A percentile compares a stretch with the other conserved stretches of the same genome.
Evolutionary conservation across 2,329 filamentous ascomycete genomes (phyloP).

Genomic region (Arthrobotrys entomopaga): DNA sequence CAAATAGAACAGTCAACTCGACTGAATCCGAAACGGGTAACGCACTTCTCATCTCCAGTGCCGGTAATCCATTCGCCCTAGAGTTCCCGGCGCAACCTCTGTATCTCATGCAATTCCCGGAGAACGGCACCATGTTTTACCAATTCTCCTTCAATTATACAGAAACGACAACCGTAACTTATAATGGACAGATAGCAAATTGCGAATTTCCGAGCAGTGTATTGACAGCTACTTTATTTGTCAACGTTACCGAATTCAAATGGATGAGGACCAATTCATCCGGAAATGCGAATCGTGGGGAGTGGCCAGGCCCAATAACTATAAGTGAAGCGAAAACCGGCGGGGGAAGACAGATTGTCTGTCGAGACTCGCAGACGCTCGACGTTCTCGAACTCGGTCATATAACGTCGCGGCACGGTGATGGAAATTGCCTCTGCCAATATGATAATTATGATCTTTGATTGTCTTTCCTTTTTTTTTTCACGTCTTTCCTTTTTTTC

Average conservation of each 20-base stretch:
- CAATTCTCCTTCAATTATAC: constrained; percentile 48
- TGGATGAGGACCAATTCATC: constrained; percentile 28
- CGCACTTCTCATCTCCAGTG: constrained; percentile 34
- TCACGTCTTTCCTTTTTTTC: not conserved
- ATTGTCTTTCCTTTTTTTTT: not conserved
- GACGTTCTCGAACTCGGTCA: constrained; percentile 27
- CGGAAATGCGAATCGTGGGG: constrained; percentile 28
- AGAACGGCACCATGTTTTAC: constrained; percentile 31
- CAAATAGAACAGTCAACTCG: constrained; percentile 18
- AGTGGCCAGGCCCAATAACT: constrained; percentile 36
- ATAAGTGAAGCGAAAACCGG: constrained; percentile 37
- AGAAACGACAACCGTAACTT: constrained; percentile 14
- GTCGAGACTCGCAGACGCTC: constrained; percentile 33
- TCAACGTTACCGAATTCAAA: constrained; percentile 27
- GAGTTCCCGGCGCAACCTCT: constrained; percentile 26
- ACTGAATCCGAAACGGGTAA: constrained; percentile 22
- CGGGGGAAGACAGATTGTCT: constrained; percentile 40
- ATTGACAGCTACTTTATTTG: constrained; percentile 36
- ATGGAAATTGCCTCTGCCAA: constrained; percentile 42
- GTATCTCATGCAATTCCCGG: constrained; percentile 32
- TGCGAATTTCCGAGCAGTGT: constrained; percentile 49
- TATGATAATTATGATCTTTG: constrained; percentile 22
- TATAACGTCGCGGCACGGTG: constrained; percentile 11
- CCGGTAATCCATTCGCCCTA: constrained; percentile 32
- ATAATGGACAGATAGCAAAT: constrained; percentile 16